These are phyloP conservation scores for Claviceps cyperi DNA, from an alignment of 2,329 filamentous ascomycete species.

Conservation along the genomic window DNA sequence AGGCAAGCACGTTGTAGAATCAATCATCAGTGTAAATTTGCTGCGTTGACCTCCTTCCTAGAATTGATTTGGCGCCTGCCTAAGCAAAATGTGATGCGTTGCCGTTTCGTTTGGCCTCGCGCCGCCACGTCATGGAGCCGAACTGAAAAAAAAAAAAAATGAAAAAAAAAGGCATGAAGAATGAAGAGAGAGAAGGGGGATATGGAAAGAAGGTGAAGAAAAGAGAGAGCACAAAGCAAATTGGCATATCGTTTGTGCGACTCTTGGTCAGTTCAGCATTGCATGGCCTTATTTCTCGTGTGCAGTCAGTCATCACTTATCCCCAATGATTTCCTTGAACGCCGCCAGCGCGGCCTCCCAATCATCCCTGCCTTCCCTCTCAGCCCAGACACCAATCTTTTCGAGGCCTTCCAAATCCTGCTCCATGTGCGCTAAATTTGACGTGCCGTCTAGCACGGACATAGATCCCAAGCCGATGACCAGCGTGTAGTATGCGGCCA, in stretches of 20 bases:
- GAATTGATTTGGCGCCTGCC: too few species aligned
- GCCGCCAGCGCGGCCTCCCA: constrained; percentile 34
- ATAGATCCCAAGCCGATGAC: constrained; percentile 31
- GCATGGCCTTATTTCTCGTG: background rate
- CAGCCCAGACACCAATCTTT: constrained; percentile 27
- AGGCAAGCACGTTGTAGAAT: too few species aligned
- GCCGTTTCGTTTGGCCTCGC: too few species aligned
- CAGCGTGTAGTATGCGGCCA: constrained; percentile 32
- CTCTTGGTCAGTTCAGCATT: background rate
- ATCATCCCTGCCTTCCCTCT: constrained; percentile 24
- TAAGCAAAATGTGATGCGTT: too few species aligned
- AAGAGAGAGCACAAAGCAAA: background rate
- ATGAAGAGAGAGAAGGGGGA: background rate
- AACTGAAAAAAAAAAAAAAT: background rate
- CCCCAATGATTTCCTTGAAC: constrained; percentile 29
- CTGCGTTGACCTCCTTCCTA: too few species aligned
- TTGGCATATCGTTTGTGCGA: background rate
- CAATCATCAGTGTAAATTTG: too few species aligned
- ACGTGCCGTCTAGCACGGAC: constrained; percentile 32
- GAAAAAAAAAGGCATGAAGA: background rate
- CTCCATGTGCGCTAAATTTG: constrained; percentile 30
- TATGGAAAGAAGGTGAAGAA: background rate
- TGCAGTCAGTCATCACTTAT: constrained; percentile 5
- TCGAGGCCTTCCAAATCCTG: constrained; percentile 31
- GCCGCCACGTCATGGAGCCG: too few species aligned